These are phyloP conservation scores for Erigeron canadensis DNA, from an alignment of 129 eudicot genomes.

Conservation along the genomic window DNA sequence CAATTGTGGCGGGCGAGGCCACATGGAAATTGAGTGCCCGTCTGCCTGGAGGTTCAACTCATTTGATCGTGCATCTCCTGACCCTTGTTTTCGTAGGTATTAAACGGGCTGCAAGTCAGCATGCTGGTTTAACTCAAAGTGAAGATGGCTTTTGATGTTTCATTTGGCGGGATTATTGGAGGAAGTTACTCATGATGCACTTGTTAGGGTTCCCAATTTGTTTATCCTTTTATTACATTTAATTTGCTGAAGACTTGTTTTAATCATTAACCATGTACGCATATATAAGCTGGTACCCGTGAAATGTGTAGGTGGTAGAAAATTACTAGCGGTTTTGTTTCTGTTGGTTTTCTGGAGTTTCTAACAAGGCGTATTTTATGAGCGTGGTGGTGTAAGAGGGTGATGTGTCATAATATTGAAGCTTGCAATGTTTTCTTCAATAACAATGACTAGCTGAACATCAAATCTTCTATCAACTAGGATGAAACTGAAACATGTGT, in stretches of 20 bases:
- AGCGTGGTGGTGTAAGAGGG: no score
- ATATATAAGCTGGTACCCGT: no score
- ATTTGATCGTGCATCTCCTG: constrained; percentile 29
- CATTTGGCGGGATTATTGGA: constrained; percentile 14
- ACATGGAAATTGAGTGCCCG: constrained; percentile 62
- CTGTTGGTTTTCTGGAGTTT: no score
- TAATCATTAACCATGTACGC: neutral
- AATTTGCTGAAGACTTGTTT: neutral
- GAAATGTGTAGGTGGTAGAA: no score
- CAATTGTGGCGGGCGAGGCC: constrained; percentile 75
- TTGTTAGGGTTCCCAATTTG: neutral
- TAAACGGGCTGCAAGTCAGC: constrained; percentile 5
- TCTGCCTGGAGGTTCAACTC: constrained; percentile 47
- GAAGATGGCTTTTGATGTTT: constrained; percentile 4
- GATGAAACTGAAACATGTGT: no score
- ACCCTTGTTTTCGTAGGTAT: constrained; percentile 33
- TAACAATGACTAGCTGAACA: no score
- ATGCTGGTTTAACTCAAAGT: constrained; percentile 1
- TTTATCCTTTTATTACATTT: neutral
- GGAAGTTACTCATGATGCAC: neutral
- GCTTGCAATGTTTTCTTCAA: no score
- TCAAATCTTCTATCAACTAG: no score
- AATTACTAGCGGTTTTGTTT: no score
- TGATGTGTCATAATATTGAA: no score
- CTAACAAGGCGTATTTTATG: no score